Conservation (phyloP, 352 stramenopile genomes). For the Phytopythium helicoides region DNA sequence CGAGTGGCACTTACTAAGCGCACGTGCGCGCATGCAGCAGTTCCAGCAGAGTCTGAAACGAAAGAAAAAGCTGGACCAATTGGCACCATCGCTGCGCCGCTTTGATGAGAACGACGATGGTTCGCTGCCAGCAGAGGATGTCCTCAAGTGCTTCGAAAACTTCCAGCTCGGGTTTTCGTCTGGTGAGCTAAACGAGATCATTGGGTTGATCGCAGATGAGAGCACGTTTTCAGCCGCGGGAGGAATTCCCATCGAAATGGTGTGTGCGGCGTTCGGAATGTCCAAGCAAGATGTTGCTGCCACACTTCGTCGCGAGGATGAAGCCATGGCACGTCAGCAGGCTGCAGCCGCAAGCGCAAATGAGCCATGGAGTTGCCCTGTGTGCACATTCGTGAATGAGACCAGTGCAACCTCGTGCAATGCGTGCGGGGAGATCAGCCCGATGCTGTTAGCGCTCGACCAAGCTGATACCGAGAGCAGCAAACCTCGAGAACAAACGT, state of each 20-base stretch:
- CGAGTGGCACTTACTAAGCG: conserved; percentile 94
- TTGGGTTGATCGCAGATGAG: conserved; percentile 66
- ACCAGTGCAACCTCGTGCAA: conserved; percentile 30
- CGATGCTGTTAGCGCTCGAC: conserved; percentile 27
- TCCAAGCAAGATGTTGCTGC: conserved; percentile 47
- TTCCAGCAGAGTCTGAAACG: conserved; percentile 77
- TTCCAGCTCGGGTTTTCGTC: conserved; percentile 84
- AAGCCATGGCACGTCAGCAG: conserved; percentile 14
- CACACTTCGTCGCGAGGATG: conserved; percentile 49
- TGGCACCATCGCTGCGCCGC: conserved; percentile 55
- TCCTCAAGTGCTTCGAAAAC: conserved; percentile 84
- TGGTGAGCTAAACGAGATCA: conserved; percentile 82
- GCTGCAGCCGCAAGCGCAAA: conserved; percentile 7
- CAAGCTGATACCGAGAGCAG: conserved; percentile 10
- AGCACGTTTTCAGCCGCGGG: conserved; percentile 38
- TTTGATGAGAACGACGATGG: conserved; percentile 77
- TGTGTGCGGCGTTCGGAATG: conserved; percentile 71
- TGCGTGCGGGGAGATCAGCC: conserved; percentile 65
- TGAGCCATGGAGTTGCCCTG: conserved; percentile 55
- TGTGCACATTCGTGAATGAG: conserved; percentile 84
- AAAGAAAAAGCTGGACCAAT: conserved; percentile 45
- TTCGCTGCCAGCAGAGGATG: conserved; percentile 59
- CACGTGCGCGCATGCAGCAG: conserved; percentile 78
- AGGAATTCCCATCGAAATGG: conserved; percentile 56
- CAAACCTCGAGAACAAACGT: conserved; percentile 50